Conservation (phyloP, 768 basidiomycete species). For the Boletus speciosus region DNA sequence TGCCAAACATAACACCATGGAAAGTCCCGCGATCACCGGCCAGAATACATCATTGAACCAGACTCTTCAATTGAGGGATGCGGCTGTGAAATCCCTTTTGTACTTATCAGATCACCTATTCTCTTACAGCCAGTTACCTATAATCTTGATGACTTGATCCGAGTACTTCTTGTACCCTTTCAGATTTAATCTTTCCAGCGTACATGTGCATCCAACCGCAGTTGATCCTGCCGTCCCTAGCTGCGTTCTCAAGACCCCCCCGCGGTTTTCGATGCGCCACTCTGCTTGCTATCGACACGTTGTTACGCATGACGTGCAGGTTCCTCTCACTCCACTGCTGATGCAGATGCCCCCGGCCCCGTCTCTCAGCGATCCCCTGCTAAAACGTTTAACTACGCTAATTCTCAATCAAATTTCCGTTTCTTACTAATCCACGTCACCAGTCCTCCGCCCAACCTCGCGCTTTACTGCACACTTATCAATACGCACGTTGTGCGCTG, state of each 20-base stretch:
- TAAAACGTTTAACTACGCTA: slow-evolving; percentile 33
- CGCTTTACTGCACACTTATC: neutral
- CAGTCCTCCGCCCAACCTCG: slow-evolving; percentile 5
- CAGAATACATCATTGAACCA: neutral
- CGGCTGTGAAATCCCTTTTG: slow-evolving; percentile 2
- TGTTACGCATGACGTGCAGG: neutral
- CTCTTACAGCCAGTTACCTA: neutral
- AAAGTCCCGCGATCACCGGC: slow-evolving; percentile 26
- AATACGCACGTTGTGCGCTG: neutral
- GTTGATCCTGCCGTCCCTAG: slow-evolving; percentile 4
- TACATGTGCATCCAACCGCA: neutral
- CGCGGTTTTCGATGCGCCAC: neutral
- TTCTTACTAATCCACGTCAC: slow-evolving; percentile 27
- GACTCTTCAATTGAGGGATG: neutral
- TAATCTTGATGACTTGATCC: neutral
- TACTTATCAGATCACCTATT: slow-evolving; percentile 14
- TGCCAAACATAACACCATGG: slow-evolving; percentile 2
- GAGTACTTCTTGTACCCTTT: neutral
- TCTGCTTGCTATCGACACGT: neutral
- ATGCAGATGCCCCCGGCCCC: slow-evolving; percentile 7
- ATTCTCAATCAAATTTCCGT: slow-evolving; percentile 27
- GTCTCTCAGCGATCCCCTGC: slow-evolving; percentile 19
- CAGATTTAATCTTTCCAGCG: neutral
- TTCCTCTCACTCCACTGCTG: neutral
- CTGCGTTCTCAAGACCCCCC: neutral